These are phyloP conservation scores for Penicillium capsulatum DNA, from an alignment of 2,329 filamentous ascomycete genomes.

Conservation along the genomic window DNA sequence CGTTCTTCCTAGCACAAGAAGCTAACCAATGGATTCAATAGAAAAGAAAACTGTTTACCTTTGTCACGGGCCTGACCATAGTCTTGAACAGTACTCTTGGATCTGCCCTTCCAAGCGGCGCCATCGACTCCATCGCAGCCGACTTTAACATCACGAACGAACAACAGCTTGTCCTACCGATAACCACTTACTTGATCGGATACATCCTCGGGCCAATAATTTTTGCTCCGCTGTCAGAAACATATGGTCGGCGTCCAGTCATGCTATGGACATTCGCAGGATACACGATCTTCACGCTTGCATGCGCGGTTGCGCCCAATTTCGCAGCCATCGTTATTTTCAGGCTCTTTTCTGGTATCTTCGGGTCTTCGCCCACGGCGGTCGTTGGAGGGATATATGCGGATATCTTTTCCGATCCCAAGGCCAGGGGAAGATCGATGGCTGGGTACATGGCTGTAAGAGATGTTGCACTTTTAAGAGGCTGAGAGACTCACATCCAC, in stretches of 20 bases:
- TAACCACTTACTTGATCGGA: too few species aligned
- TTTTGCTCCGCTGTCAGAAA: conserved; percentile 1
- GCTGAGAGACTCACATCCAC: neutral
- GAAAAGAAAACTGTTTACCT: too few species aligned
- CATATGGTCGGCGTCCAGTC: neutral
- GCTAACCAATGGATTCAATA: too few species aligned
- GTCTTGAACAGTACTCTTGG: too few species aligned
- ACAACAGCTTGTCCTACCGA: too few species aligned
- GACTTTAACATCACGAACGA: too few species aligned
- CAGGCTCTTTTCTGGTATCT: neutral
- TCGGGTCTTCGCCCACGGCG: neutral
- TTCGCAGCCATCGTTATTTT: neutral
- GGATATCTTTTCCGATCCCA: conserved; percentile 40
- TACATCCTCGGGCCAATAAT: conserved; percentile 4
- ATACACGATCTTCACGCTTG: conserved; percentile 1
- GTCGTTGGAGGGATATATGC: conserved; percentile 39
- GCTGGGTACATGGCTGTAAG: conserved; percentile 16
- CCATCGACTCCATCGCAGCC: too few species aligned
- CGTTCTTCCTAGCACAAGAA: too few species aligned
- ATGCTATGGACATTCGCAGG: neutral
- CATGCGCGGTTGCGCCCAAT: neutral
- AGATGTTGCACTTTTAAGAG: neutral
- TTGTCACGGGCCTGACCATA: too few species aligned
- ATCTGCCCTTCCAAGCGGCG: too few species aligned
- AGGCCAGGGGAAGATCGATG: conserved; percentile 23